phyloP scores from a whole-genome alignment of 371 early-diverging fungal species.

The Saksenaea vasiformis region DNA sequence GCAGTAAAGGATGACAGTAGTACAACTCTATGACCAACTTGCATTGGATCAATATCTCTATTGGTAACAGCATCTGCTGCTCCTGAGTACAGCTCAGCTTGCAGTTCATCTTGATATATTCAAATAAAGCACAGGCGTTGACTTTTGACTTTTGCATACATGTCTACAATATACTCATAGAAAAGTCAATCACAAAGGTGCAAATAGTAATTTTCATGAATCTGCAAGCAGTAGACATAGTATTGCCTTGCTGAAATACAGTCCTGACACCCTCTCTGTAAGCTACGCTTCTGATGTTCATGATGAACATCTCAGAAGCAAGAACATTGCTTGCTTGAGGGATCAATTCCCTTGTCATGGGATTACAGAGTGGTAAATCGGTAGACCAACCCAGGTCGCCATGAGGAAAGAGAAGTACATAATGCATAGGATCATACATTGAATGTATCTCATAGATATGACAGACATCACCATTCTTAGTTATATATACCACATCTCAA shows the following conservation, averaged over 20 bases:
- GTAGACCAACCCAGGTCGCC: slow-evolving; percentile 7
- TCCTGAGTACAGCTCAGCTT: too few species aligned
- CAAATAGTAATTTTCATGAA: neutral
- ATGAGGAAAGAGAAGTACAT: slow-evolving; percentile 6
- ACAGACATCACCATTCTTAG: too few species aligned
- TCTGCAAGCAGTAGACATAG: neutral
- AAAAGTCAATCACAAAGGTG: slow-evolving; percentile 9
- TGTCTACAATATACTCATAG: slow-evolving; percentile 13
- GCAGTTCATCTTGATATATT: slow-evolving; percentile 1
- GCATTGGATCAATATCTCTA: neutral
- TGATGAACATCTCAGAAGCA: too few species aligned
- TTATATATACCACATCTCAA: too few species aligned
- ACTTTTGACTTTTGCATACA: slow-evolving; percentile 12
- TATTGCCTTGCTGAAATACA: too few species aligned
- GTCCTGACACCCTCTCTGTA: too few species aligned
- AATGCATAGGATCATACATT: slow-evolving; percentile 10
- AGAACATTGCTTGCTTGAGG: neutral
- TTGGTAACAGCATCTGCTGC: slow-evolving; percentile 3
- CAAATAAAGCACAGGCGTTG: neutral
- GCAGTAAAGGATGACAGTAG: slow-evolving; percentile 16
- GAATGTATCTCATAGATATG: neutral
- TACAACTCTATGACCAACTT: slow-evolving; percentile 3
- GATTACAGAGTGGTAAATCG: neutral
- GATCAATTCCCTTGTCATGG: neutral
- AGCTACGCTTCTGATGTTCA: neutral